Evolutionary conservation across 352 stramenopile genomes (phyloP).

Genomic region (Poterioochromonas sp.): DNA sequence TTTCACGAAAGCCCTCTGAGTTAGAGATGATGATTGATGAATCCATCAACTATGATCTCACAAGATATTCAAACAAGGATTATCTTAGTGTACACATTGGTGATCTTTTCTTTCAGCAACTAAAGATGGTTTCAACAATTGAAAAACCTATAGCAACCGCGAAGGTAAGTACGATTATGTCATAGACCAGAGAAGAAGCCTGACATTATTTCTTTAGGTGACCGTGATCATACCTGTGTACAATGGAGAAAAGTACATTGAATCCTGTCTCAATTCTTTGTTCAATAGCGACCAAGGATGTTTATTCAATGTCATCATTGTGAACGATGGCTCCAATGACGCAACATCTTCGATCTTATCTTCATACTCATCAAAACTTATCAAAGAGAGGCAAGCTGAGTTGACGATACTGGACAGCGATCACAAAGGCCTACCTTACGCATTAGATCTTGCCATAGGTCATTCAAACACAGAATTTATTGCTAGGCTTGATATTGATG

Average conservation of each 20-base stretch:
- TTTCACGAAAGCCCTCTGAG: too few species aligned
- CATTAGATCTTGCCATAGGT: background rate
- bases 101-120: background rate
- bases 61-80: background rate
- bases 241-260: background rate
- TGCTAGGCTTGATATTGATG: background rate
- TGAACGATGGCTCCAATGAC: background rate
- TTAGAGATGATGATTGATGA: too few species aligned
- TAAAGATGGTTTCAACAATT: too few species aligned
- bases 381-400: too few species aligned
- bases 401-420: background rate
- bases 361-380: background rate
- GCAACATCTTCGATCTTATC: background rate
- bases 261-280: background rate
- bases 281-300: background rate
- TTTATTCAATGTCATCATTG: background rate
- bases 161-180: too few species aligned
- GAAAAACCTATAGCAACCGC: too few species aligned
- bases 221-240: slow-evolving; percentile 1
- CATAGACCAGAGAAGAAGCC: too few species aligned
- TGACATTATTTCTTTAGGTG: too few species aligned
- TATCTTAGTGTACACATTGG: background rate
- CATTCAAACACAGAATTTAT: background rate
- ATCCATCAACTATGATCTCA: too few species aligned
- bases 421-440: background rate